Percentiles rank a stretch among this genome's conserved stretches.
Evolutionary conservation across 768 basidiomycete genomes (phyloP).

Genomic region (Lentinula sp.): DNA sequence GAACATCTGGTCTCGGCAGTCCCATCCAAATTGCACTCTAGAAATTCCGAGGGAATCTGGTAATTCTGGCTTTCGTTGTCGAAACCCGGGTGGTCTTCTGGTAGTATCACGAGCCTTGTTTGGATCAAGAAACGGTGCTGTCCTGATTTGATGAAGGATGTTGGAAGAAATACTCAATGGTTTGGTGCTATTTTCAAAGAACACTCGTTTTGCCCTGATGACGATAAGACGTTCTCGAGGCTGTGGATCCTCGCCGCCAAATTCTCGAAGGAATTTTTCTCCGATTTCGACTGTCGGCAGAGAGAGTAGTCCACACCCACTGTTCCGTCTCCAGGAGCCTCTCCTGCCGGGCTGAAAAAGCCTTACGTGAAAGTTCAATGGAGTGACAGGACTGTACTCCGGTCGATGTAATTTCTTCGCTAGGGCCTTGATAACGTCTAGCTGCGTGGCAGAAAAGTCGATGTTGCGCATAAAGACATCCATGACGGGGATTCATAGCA

Average conservation of each 20-base stretch:
- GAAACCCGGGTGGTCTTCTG: slow-evolving; percentile 18
- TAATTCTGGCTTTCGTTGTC: slow-evolving; percentile 11
- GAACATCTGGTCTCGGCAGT: slow-evolving; percentile 48
- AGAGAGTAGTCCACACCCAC: slow-evolving; percentile 41
- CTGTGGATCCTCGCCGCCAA: slow-evolving; percentile 19
- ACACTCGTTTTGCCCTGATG: slow-evolving; percentile 26
- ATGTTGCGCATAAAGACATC: slow-evolving; percentile 7
- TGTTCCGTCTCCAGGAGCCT: slow-evolving; percentile 18
- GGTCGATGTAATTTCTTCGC: slow-evolving; percentile 40
- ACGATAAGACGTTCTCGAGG: slow-evolving; percentile 11
- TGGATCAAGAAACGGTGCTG: slow-evolving; percentile 38
- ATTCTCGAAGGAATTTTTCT: slow-evolving; percentile 33
- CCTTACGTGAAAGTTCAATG: slow-evolving; percentile 48
- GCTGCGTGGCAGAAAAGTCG: slow-evolving; percentile 1
- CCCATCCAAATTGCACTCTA: slow-evolving; percentile 54
- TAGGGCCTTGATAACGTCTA: slow-evolving; percentile 20
- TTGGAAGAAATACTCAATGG: slow-evolving; percentile 18
- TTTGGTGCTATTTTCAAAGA: slow-evolving; percentile 24
- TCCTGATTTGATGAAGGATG: slow-evolving; percentile 30
- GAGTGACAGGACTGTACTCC: slow-evolving; percentile 25
- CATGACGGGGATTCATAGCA: not conserved
- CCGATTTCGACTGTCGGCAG: slow-evolving; percentile 37
- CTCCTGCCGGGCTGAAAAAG: slow-evolving; percentile 34
- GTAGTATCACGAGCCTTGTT: slow-evolving; percentile 24
- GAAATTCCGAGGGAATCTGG: slow-evolving; percentile 13